Percentiles rank a stretch among this genome's conserved stretches.
Conservation (phyloP, 371 early-diverging fungal species). For the Mortierella sp. region DNA sequence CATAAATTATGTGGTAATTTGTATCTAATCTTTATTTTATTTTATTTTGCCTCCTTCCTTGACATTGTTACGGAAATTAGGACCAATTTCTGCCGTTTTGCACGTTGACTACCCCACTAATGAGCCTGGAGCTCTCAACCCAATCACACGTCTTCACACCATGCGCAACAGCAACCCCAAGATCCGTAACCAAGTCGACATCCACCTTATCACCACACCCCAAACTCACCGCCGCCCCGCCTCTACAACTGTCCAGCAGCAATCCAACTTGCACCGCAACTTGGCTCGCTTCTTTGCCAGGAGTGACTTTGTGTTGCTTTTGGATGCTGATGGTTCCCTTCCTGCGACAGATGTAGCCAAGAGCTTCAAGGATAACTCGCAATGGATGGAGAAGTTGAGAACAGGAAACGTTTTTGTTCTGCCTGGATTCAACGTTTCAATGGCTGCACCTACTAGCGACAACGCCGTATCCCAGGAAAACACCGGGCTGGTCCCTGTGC, state of each 20-base stretch:
- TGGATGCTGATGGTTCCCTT: slow-evolving; percentile 56
- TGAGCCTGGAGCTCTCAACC: slow-evolving; percentile 24
- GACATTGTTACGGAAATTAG: slow-evolving; percentile 22
- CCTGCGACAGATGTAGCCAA: slow-evolving; percentile 54
- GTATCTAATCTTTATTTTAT: background rate
- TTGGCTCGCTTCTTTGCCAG: slow-evolving; percentile 71
- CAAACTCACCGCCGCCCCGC: slow-evolving; percentile 40
- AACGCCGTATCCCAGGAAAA: slow-evolving; percentile 1
- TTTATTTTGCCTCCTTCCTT: background rate
- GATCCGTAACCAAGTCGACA: slow-evolving; percentile 62
- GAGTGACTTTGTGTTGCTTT: slow-evolving; percentile 60
- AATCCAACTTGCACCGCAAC: slow-evolving; percentile 62
- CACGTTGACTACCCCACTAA: slow-evolving; percentile 55
- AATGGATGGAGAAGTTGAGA: slow-evolving; percentile 60
- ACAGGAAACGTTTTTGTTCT: slow-evolving; percentile 69
- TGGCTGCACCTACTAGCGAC: background rate
- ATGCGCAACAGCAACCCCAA: slow-evolving; percentile 58
- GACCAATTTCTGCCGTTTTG: slow-evolving; percentile 68
- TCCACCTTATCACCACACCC: slow-evolving; percentile 65
- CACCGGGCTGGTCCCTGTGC: slow-evolving; percentile 31
- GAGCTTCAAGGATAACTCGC: slow-evolving; percentile 28
- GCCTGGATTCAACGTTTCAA: slow-evolving; percentile 59
- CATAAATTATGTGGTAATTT: too few species aligned
- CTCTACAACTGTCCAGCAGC: slow-evolving; percentile 25
- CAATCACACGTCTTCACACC: slow-evolving; percentile 55